Evolutionary conservation across 805 yeast species (phyloP).

Genomic region (Candida rishiriensis): DNA sequence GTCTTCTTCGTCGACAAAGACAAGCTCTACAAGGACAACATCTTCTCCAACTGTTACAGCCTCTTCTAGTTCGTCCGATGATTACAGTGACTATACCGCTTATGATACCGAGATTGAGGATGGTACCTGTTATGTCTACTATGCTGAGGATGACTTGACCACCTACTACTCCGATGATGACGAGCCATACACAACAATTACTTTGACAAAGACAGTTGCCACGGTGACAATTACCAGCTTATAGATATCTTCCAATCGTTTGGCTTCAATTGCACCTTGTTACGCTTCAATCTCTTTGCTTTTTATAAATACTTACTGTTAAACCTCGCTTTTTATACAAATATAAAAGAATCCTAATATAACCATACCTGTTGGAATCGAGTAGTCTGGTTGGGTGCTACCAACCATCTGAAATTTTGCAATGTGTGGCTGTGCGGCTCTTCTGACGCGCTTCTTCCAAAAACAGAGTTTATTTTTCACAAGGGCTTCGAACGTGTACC

Average conservation of each 20-base stretch:
- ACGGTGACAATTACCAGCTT: constrained; percentile 27
- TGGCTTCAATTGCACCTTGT: too few relatives aligned
- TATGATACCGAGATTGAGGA: constrained; percentile 27
- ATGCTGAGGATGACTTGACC: constrained; percentile 29
- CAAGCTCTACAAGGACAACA: constrained; percentile 1
- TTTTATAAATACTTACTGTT: not conserved
- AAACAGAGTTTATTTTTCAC: too few relatives aligned
- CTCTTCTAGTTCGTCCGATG: constrained; percentile 3
- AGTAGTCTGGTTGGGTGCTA: too few relatives aligned
- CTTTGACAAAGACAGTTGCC: constrained; percentile 31
- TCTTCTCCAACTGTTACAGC: constrained; percentile 6
- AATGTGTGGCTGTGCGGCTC: too few relatives aligned
- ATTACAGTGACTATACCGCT: constrained; percentile 20
- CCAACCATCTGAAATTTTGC: too few relatives aligned
- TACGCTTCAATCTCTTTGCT: not conserved
- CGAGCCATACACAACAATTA: constrained; percentile 29
- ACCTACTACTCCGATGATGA: constrained; percentile 25
- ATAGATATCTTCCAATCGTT: not conserved
- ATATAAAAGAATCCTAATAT: too few relatives aligned
- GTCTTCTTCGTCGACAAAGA: constrained; percentile 6
- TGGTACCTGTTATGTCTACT: constrained; percentile 34
- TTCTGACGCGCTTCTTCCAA: too few relatives aligned
- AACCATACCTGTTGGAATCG: too few relatives aligned
- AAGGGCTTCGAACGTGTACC: too few relatives aligned
- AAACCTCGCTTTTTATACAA: not conserved